Evolutionary conservation across 805 yeast genomes (phyloP).

Genomic region (Wickerhamiella dianesei): DNA sequence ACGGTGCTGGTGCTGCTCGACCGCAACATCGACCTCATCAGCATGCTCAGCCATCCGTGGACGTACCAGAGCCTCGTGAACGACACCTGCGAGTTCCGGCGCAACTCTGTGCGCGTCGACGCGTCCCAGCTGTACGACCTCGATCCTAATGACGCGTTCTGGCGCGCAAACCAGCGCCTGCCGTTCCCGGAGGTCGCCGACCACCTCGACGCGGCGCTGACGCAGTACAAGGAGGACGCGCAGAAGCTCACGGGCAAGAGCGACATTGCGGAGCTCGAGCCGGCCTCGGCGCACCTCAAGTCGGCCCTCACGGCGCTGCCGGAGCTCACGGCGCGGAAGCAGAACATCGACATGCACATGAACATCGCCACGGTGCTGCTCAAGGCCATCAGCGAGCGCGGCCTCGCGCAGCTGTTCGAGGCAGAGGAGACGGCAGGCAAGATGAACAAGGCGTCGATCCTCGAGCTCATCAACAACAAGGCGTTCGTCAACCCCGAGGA

Average conservation of each 20-base stretch:
- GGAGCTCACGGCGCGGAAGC: constrained; percentile 76
- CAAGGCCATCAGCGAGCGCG: constrained; percentile 71
- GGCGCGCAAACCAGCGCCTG: constrained; percentile 68
- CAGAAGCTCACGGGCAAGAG: constrained; percentile 70
- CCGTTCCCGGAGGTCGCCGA: constrained; percentile 99
- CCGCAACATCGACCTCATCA: constrained; percentile 76
- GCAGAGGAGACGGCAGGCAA: constrained; percentile 65
- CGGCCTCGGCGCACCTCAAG: constrained; percentile 34
- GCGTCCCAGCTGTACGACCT: constrained; percentile 56
- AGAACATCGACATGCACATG: constrained; percentile 92
- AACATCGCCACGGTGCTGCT: constrained; percentile 76
- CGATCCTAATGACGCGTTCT: constrained; percentile 87
- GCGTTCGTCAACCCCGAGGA: constrained; percentile 50
- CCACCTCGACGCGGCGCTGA: constrained; percentile 74
- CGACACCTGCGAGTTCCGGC: constrained; percentile 70
- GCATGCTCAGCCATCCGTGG: constrained; percentile 97
- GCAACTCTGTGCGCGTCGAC: constrained; percentile 64
- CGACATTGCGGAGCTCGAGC: constrained; percentile 49
- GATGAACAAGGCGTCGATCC: constrained; percentile 40
- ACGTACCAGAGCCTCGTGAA: constrained; percentile 92
- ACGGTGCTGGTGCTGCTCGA: constrained; percentile 73
- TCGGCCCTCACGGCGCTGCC: constrained; percentile 84
- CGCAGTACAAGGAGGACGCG: constrained; percentile 74
- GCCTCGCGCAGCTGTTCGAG: constrained; percentile 82
- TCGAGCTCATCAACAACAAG: constrained; percentile 36